Conservation (phyloP, 495 filamentous ascomycete genomes). For the Amniculicola lignicola region DNA sequence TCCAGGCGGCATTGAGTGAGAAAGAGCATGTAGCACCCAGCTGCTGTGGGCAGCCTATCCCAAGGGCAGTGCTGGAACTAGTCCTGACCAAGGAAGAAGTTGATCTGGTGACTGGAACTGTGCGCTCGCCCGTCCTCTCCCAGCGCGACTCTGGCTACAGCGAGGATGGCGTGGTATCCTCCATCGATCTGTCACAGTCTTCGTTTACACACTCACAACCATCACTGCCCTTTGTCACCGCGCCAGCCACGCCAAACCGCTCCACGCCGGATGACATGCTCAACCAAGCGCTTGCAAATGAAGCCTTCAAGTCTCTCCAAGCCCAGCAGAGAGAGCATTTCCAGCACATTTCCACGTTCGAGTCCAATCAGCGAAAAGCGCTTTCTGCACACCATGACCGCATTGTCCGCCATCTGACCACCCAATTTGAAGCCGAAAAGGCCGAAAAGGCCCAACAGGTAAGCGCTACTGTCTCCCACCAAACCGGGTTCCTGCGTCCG, state of each 20-base stretch:
- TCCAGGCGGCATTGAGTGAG: constrained; percentile 19
- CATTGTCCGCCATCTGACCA: constrained; percentile 7
- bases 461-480: background rate
- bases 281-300: constrained; percentile 14
- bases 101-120: background rate
- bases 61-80: constrained; percentile 15
- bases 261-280: constrained; percentile 1
- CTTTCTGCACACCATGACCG: constrained; percentile 17
- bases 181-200: constrained; percentile 1
- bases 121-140: background rate
- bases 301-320: constrained; percentile 12
- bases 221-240: background rate
- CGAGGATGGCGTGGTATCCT: constrained; percentile 13
- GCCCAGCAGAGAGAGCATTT: constrained; percentile 26
- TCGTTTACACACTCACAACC: background rate
- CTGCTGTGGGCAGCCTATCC: constrained; percentile 18
- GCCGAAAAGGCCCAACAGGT: constrained; percentile 23
- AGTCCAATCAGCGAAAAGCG: constrained; percentile 25
- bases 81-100: constrained; percentile 20
- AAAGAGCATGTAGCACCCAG: constrained; percentile 7
- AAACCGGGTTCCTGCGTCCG: too few relatives aligned
- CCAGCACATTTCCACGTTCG: constrained; percentile 22
- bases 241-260: background rate
- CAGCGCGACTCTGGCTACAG: constrained; percentile 14
- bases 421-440: constrained; percentile 9